phyloP scores from a whole-genome alignment of 2,329 filamentous ascomycete species.

The Trichoderma koningiopsis region DNA sequence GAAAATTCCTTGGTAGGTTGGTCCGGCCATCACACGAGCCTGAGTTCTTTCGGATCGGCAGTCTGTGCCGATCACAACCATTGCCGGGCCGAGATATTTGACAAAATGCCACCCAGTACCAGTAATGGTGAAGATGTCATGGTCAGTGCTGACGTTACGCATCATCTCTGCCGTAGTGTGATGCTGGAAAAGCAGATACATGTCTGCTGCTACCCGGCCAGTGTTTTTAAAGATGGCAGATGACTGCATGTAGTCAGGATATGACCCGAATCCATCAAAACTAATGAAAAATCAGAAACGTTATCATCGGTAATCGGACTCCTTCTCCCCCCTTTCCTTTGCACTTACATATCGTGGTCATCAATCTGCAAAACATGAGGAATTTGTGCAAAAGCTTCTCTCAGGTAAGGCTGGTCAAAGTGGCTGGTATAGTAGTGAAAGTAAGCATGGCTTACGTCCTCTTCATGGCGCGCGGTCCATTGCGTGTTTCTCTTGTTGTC shows the following conservation, averaged over 20 bases:
- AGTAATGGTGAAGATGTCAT: slow-evolving; percentile 93
- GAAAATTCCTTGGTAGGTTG: slow-evolving; percentile 96
- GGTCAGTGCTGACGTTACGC: slow-evolving; percentile 82
- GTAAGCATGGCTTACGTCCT: slow-evolving; percentile 93
- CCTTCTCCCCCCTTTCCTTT: neutral
- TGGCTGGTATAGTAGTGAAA: slow-evolving; percentile 99
- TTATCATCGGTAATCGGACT: neutral
- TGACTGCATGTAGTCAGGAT: slow-evolving; percentile 97
- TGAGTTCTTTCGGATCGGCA: slow-evolving; percentile 90
- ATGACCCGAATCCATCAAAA: slow-evolving; percentile 96
- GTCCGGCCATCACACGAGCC: slow-evolving; percentile 89
- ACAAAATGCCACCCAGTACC: slow-evolving; percentile 99
- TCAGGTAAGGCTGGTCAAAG: slow-evolving; percentile 92
- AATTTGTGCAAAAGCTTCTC: slow-evolving; percentile 96
- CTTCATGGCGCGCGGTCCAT: slow-evolving; percentile 94
- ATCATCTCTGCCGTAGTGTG: slow-evolving; percentile 94
- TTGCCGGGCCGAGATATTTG: slow-evolving; percentile 89
- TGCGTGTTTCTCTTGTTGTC: slow-evolving; percentile 86
- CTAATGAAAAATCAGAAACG: slow-evolving; percentile 47
- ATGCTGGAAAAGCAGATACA: slow-evolving; percentile 98
- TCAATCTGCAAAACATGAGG: slow-evolving; percentile 91
- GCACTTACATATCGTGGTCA: slow-evolving; percentile 93
- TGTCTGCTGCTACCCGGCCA: slow-evolving; percentile 89
- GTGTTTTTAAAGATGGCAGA: slow-evolving; percentile 99
- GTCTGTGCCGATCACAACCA: slow-evolving; percentile 88